A percentile compares a stretch with the other conserved stretches of the same genome.
phyloP scores from a whole-genome alignment of 1,139 yeast species.

The Nakaseomyces uthaithaninus region DNA sequence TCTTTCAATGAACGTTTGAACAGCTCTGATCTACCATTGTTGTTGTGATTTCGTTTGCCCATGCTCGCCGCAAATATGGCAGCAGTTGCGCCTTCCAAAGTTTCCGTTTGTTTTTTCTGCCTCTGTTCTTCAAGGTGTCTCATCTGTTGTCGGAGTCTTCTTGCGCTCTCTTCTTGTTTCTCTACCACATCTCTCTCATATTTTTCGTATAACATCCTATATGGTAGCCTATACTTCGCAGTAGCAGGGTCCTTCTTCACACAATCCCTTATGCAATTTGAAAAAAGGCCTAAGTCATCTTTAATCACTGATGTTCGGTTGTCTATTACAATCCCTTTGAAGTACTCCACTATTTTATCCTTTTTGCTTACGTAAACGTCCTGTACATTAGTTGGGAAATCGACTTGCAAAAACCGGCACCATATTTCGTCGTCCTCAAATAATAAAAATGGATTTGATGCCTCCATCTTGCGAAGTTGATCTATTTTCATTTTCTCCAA shows the following conservation, averaged over 20 bases:
- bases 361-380: constrained; percentile 20
- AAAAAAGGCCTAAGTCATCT: constrained; percentile 12
- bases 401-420: constrained; percentile 39
- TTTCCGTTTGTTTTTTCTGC: constrained; percentile 40
- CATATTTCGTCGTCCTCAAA: constrained; percentile 50
- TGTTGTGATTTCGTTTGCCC: constrained; percentile 7
- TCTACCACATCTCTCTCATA: constrained; percentile 40
- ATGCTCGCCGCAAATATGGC: constrained; percentile 3
- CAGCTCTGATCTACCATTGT: constrained; percentile 14
- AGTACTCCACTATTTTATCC: constrained; percentile 19
- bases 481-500: constrained; percentile 40
- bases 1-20: constrained; percentile 20
- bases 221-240: constrained; percentile 33
- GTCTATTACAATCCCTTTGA: constrained; percentile 13
- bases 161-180: constrained; percentile 45
- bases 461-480: constrained; percentile 42
- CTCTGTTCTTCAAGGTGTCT: constrained; percentile 39
- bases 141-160: constrained; percentile 41
- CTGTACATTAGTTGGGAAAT: constrained; percentile 39
- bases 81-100: constrained; percentile 26
- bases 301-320: constrained; percentile 12
- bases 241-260: constrained; percentile 17
- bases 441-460: constrained; percentile 37
- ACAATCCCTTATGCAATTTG: constrained; percentile 11
- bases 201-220: constrained; percentile 36